Evolutionary conservation across 768 basidiomycete species (phyloP), one percentile per base, ranked within the genome.

Genomic region (Trametes coccinea): DNA sequence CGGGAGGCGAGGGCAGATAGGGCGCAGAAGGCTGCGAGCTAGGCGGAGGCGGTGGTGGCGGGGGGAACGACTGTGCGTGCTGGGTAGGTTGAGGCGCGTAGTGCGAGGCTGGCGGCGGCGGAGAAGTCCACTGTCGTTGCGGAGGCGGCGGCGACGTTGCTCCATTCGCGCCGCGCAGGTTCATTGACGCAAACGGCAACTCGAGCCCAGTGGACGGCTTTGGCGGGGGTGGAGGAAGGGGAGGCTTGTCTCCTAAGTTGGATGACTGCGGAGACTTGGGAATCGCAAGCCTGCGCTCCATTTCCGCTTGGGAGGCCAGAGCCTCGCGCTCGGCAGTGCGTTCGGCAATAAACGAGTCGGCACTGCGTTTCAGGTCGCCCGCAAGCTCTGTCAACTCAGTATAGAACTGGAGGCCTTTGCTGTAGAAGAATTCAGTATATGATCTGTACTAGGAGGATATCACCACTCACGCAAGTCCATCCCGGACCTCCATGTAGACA

Each of bases 321-420:
- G 78, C 76, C 17, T 91, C 87, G 8, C 95, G 82, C 71, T 98
- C 95, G 0, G 78, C 74, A 7, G 79, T 82, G 31, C 96, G 80
- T 16, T 81, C 77, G 0, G 80, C 75, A 7, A 93, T 77, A 69
- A 89, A 97, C 0, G 78, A 74, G 52, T 79, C 82, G 2, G 84
- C 82, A 58, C 86, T 86, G 4, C 79, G 73, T 39, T 80, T 77
- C 4, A 98, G 80, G 7, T 80, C 82, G 0, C 75, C 68, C 10
- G 86, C 79, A 40, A 95, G 74, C 16, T 86, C 84, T 0, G 79
- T 82, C 13, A 98, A 80, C 64, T 95, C 92, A 5, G 79, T 80
- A 72, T 99, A 98, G 74, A 96, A 99, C 46, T 89, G 85, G 1
- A 93, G 77, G 0, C 95, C 96, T 72, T 95, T 95, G 11, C 92